phyloP scores from a whole-genome alignment of 2,329 filamentous ascomycete species.

The Fusarium sambucinum region DNA sequence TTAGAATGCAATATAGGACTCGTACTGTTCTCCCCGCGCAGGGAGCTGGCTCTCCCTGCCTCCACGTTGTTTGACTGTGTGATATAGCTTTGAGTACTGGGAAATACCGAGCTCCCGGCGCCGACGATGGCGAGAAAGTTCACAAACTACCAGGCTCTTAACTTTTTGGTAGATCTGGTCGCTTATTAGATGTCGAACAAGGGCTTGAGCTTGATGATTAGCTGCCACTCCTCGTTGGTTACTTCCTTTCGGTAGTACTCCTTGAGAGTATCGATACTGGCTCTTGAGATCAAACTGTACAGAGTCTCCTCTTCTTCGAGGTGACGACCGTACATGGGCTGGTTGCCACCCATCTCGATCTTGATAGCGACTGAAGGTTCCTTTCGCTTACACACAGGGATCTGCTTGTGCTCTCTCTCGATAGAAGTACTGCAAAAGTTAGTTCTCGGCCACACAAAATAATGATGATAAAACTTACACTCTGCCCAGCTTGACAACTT shows the following conservation, averaged over 20 bases:
- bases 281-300: constrained; percentile 88
- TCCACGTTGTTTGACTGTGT: constrained; percentile 2
- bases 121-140: constrained; percentile 6
- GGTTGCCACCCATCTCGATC: constrained; percentile 91
- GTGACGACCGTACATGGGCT: constrained; percentile 94
- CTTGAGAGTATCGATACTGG: constrained; percentile 94
- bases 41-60: constrained; percentile 16
- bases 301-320: constrained; percentile 90
- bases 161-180: neutral
- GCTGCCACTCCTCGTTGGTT: constrained; percentile 89
- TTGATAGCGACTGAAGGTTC: constrained; percentile 98
- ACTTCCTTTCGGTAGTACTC: constrained; percentile 93
- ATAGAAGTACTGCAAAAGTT: constrained; percentile 80
- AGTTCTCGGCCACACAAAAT: constrained; percentile 45
- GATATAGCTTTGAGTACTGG: constrained; percentile 1
- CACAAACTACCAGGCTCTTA: neutral
- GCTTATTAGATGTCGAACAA: constrained; percentile 85
- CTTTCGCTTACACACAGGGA: constrained; percentile 92
- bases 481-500: constrained; percentile 87
- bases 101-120: constrained; percentile 20
- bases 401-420: constrained; percentile 96
- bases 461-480: constrained; percentile 75
- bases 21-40: constrained; percentile 4
- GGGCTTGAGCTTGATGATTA: constrained; percentile 96
- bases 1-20: constrained; percentile 13